These are phyloP conservation scores for Exophiala spinifera DNA, from an alignment of 2,329 filamentous ascomycete species.

Conservation along the genomic window DNA sequence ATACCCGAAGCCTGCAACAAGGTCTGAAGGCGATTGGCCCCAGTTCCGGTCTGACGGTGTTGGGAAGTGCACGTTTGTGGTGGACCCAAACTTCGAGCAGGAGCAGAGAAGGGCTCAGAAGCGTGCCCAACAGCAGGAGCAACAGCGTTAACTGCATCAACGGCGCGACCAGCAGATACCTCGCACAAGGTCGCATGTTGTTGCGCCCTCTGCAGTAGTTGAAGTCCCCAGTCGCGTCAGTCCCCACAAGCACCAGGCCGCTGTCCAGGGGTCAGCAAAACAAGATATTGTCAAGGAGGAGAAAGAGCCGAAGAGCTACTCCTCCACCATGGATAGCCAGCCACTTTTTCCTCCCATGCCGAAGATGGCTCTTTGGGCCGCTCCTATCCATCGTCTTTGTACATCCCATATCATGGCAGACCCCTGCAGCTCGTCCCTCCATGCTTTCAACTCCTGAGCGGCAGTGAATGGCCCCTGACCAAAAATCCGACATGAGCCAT, in stretches of 20 bases:
- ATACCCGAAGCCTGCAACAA: slow-evolving; percentile 74
- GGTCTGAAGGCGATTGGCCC: slow-evolving; percentile 89
- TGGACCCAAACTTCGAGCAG: slow-evolving; percentile 62
- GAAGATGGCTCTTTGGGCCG: no score
- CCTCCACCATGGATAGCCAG: no score
- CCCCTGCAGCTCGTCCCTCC: slow-evolving; percentile 11
- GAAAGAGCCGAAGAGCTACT: no score
- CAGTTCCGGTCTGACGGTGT: slow-evolving; percentile 84
- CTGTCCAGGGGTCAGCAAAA: no score
- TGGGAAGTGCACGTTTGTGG: slow-evolving; percentile 91
- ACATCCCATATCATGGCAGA: slow-evolving; percentile 13
- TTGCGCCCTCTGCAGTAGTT: no score
- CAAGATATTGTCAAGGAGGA: no score
- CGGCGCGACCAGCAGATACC: no score
- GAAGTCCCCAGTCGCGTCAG: no score
- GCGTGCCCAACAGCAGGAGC: slow-evolving; percentile 29
- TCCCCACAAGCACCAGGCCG: no score
- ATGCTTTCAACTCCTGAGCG: slow-evolving; percentile 8
- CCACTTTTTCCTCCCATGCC: no score
- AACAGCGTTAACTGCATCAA: no score
- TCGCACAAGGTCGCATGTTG: no score
- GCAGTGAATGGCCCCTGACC: slow-evolving; percentile 1
- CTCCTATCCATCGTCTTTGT: slow-evolving; percentile 14
- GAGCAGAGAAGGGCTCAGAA: slow-evolving; percentile 58
- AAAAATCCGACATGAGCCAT: slow-evolving; percentile 5